Base-by-base conservation (phyloP, 73 alveolate genomes). In the Uronychia setigera region DNA sequence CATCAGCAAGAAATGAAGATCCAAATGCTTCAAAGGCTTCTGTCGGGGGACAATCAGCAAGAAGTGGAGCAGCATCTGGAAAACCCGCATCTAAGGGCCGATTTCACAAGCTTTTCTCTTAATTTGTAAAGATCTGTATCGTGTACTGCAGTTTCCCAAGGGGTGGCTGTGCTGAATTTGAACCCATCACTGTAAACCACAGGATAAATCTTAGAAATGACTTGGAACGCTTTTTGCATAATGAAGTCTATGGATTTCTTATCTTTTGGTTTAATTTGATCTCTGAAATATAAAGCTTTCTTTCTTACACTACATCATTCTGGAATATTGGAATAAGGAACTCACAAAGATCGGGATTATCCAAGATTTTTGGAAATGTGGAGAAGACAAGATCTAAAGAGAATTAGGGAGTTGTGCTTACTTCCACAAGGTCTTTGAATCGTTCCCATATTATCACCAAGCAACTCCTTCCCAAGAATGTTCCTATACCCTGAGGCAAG, bases 331-430 rank as follows among this genome's bases (percentile, higher is more conserved):
- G 74, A 0, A 84, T 60, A 32, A 89, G 32, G 32, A 59, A 13
- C 74, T 89, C 95, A 31, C 85, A 79, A 76, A 89, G 46, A 74
- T 89, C 95, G 0, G 95, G 92, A 59, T 84, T 58, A 59, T 89
- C 95, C 1, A 89, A 60, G 31, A 89, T 89, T 82, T 82, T 89
- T 5, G 95, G 95, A 86, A 89, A 89, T 26, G 92, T 33, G 1
- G 90, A 60, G 26, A 89, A 31, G 14, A 84, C 58, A 76, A 79
- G 81, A 79, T 89, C 89, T 46, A 19, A 19, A 46, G 5, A 46
- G 19, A 19, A 46, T 11, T 5, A 46, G 67, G 67, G n/a, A n/a
- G n/a, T n/a, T n/a, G n/a, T n/a, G n/a, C 67, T 46, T 46, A 46
- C 67, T 46, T 32, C 95, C 90, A 26, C 33, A 85, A 31, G 95